Base-by-base conservation (phyloP, 169 alveolate species). In the Cryptosporidium tyzzeri region DNA sequence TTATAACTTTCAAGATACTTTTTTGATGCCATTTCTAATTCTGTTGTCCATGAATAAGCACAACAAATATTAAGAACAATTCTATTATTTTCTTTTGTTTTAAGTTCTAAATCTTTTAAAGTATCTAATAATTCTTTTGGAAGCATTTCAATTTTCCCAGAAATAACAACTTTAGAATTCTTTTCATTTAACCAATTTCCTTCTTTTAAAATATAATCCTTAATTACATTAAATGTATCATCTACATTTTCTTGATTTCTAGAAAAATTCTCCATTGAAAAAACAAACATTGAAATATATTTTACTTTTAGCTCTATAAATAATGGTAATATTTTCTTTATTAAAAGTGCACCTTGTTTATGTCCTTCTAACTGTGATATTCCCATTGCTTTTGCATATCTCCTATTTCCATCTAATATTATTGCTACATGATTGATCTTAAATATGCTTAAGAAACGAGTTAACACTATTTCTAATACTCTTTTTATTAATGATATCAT, bases 401-500 rank as follows among this genome's bases (percentile, higher is more conserved):
- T 91, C 48, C 98, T 93, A 86, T 96, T 96, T n/a, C 98, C 98
- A 84, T 96, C 98, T 97, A 96, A 95, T 53, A 96, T 95, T 68
- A 96, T 80, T 41, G 98, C 98, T 48, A 93, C 87, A 71, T 94
- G 97, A 7, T 41, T 41, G 10, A 70, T 53, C 6, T 74, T 12
- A 10, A 80, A 80, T 31, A 41, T 62, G 41, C 89, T 37, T 29
- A 80, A 53, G 5, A 61, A 44, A 26, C 29, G 14, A 23, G 80
- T n/a, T 23, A 80, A 53, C 18, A 39, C 9, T 26, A 26, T 33
- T 18, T 80, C 75, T 18, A 37, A 21, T 21, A 50, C 2, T 41
- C 21, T 48, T 51, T 23, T 26, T 16, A 44, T 9, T 12, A 41
- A 18, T 33, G 71, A n/a, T 1, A 33, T 33, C 71, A 65, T 65